Evolutionary conservation across 805 yeast genomes (phyloP).

Genomic region (Sporopachydermia lactativora): DNA sequence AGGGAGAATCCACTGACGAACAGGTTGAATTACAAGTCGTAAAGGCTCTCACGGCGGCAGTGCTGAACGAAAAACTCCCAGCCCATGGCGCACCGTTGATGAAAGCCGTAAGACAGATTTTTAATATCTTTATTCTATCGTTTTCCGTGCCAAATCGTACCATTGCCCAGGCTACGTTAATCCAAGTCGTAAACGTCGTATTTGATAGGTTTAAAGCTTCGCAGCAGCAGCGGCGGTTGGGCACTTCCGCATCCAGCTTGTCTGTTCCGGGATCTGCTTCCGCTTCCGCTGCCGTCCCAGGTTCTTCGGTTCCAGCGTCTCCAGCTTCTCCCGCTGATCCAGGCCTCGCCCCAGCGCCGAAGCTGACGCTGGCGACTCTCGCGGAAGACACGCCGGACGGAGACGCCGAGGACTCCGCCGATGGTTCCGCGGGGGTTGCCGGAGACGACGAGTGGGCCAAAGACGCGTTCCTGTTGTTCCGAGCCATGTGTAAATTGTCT

Average conservation of each 20-base stretch:
- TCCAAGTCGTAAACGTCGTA: slow-evolving; percentile 77
- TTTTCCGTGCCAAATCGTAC: slow-evolving; percentile 75
- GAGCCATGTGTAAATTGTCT: slow-evolving; percentile 91
- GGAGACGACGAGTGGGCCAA: slow-evolving; percentile 63
- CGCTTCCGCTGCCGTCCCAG: slow-evolving; percentile 9
- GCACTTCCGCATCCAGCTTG: neutral
- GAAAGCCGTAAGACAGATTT: slow-evolving; percentile 86
- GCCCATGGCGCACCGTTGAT: slow-evolving; percentile 83
- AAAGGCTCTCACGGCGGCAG: slow-evolving; percentile 81
- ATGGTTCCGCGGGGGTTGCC: slow-evolving; percentile 27
- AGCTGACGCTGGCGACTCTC: slow-evolving; percentile 10
- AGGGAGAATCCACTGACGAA: slow-evolving; percentile 86
- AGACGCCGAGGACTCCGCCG: slow-evolving; percentile 16
- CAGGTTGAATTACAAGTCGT: slow-evolving; percentile 85
- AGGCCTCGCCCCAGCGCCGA: slow-evolving; percentile 9
- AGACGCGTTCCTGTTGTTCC: slow-evolving; percentile 84
- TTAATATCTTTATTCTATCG: slow-evolving; percentile 81
- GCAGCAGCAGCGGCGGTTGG: slow-evolving; percentile 5
- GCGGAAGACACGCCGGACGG: slow-evolving; percentile 11
- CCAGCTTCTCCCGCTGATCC: slow-evolving; percentile 3
- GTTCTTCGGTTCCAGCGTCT: slow-evolving; percentile 5
- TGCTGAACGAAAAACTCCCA: slow-evolving; percentile 63
- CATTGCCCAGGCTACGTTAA: slow-evolving; percentile 87
- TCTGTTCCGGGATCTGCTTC: slow-evolving; percentile 1
- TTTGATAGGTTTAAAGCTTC: slow-evolving; percentile 51